Evolutionary conservation across 306 rosid genomes (phyloP), one percentile per base, ranked within the genome.

Genomic region (Adenanthera pavonina): DNA sequence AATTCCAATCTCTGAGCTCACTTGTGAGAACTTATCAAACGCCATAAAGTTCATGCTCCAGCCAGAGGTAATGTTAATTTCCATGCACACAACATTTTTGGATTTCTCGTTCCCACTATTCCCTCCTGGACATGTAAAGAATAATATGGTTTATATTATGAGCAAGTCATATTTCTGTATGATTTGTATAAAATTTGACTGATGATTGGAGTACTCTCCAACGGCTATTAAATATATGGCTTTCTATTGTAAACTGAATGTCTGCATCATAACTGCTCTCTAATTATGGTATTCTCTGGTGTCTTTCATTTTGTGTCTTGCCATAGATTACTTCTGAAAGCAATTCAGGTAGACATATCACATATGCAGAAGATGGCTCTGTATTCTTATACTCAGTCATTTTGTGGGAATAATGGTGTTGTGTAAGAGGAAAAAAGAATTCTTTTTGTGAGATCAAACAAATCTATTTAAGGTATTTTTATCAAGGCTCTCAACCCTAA

Each of bases 1-100:
- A 25, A 89, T 93, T 35, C 94, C 99, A 41, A 92, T 95, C 76
- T 86, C 89, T 57, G 85, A 93, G 84, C 91, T 95, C 72, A 88
- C 57, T 62, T 81, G 84, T 30, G 91, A 89, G 84, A 85, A 84
- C 75, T 91, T 95, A 69, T 87, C 99, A 69, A 83, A 81, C 52
- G 95, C 99, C 56, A 91, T 95, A 73, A 84, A 62, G 73, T 93
- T 92, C 85, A 95, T 95, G 99, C 98, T 95, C 74, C 97, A 92
- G 77, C 91, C 96, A 65, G 97, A 90, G 98, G 99, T 95, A 87
- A 47, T 71, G 48, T 71, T 71, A 19, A 74, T 74, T 41, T 77
- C 83, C 30, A 17, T 59, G 56, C 64, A 34, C 57, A 20, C 66
- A 40, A 15, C 75, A n/a, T 54, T 36, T 25, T 64, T 38, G 52